Percentiles rank a stretch among this genome's conserved stretches.
Evolutionary conservation across 2,329 filamentous ascomycete species (phyloP).

Genomic region (Xylariaceae sp.): DNA sequence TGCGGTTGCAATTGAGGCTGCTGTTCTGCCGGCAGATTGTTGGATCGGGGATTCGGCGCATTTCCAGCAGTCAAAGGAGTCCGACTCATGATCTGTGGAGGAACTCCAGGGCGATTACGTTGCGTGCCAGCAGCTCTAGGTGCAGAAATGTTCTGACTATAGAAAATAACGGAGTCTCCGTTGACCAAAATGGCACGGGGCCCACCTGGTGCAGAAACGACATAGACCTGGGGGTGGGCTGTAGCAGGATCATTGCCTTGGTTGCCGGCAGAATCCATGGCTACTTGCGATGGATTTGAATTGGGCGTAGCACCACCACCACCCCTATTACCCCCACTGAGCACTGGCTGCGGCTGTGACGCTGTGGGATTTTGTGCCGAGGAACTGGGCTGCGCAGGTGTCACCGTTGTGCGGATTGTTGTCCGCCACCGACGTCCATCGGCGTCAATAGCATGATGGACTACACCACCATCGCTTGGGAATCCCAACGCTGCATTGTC

Average conservation of each 20-base stretch:
- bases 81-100: constrained; percentile 19
- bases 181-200: constrained; percentile 55
- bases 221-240: constrained; percentile 49
- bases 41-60: constrained; percentile 22
- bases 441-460: constrained; percentile 45
- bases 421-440: constrained; percentile 49
- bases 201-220: constrained; percentile 55
- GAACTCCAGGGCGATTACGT: constrained; percentile 15
- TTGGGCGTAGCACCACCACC: constrained; percentile 46
- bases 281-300: constrained; percentile 39
- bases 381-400: too few relatives aligned
- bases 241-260: constrained; percentile 17
- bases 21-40: constrained; percentile 25
- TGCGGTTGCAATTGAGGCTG: constrained; percentile 28
- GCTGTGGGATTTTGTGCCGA: constrained; percentile 14
- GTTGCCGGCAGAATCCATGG: constrained; percentile 28
- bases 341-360: constrained; percentile 24
- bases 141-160: constrained; percentile 38
- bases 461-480: constrained; percentile 38
- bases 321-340: constrained; percentile 34
- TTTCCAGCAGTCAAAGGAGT: constrained; percentile 10
- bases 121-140: constrained; percentile 1
- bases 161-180: constrained; percentile 46
- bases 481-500: constrained; percentile 31
- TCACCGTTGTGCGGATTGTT: constrained; percentile 37